Base-by-base conservation (phyloP, 257 asterid species). In the Solanum medicagineum region DNA sequence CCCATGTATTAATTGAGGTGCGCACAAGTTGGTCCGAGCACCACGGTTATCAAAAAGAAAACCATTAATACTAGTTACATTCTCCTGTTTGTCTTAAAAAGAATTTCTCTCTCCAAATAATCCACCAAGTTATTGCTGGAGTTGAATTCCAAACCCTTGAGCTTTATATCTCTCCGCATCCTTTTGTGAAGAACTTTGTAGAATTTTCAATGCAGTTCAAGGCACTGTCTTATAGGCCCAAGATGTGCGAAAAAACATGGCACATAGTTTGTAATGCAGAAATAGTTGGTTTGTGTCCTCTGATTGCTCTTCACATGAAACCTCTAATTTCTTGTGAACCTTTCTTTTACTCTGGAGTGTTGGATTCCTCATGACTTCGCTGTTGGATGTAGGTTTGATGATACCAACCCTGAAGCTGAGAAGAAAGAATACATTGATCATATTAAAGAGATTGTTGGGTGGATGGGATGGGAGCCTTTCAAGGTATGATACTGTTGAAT, bases 401-500 rank as follows among this genome's bases (percentile, higher is more conserved):
- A 97, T 86, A 97, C 99, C 85, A 97, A 97, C 84, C 98, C 98
- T 20, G 98, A 96, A 90, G 99, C 99, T 86, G 99, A 95, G 86
- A 96, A 95, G 90, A 92, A 92, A 84, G 99, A 96, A 89, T 96
- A 96, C 80, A 96, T 96, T 6, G 94, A 96, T 88, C 98, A 95
- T 83, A 96, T 95, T 62, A 89, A 92, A 91, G 98, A 96, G 89
- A 95, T 96, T 88, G 99, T 95, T 56, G 85, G 94, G 59, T 95
- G 99, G 99, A 95, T 95, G 97, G 99, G 99, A 84, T 96, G 99
- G 99, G 91, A 94, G 88, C 98, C 99, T 80, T 94, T 91, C 85
- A 94, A 95, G 98, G 99, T 96, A 87, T 54, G 63, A 51, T 77
- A 55, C 85, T 26, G 66, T 59, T 68, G 69, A 81, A 74, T 70